Evolutionary conservation across 805 yeast species (phyloP).

Genomic region (Candida odintsovae): DNA sequence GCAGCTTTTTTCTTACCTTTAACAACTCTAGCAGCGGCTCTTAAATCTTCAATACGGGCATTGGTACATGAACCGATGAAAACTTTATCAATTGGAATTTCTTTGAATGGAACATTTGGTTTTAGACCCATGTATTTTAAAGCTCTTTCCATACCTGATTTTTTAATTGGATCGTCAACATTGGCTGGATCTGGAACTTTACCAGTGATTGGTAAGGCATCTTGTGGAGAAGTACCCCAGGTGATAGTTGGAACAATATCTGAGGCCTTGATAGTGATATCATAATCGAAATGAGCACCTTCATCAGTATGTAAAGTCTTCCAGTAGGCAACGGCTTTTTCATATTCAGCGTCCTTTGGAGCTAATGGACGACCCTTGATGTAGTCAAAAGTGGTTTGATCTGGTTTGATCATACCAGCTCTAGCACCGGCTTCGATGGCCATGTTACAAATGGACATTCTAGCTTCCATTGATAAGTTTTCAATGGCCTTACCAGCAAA

Average conservation of each 20-base stretch:
- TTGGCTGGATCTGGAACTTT: constrained; percentile 85
- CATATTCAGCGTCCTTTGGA: constrained; percentile 93
- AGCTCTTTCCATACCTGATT: constrained; percentile 86
- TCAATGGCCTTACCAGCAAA: constrained; percentile 95
- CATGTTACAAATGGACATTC: constrained; percentile 99
- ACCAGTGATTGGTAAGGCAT: constrained; percentile 91
- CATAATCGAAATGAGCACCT: constrained; percentile 85
- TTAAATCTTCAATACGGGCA: constrained; percentile 93
- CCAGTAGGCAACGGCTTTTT: constrained; percentile 91
- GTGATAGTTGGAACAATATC: constrained; percentile 95
- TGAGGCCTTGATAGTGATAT: constrained; percentile 69
- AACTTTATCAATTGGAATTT: constrained; percentile 83
- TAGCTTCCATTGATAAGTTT: constrained; percentile 88
- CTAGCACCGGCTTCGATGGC: constrained; percentile 98
- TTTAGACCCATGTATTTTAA: constrained; percentile 85
- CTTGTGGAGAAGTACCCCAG: constrained; percentile 99
- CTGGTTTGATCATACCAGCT: constrained; percentile 99
- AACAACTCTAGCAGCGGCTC: constrained; percentile 92
- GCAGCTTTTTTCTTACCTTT: constrained; percentile 84
- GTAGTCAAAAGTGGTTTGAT: constrained; percentile 81
- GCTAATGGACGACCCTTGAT: constrained; percentile 92
- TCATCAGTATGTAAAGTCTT: constrained; percentile 79
- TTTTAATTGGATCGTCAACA: constrained; percentile 65
- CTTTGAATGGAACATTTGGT: constrained; percentile 73
- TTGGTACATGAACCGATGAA: constrained; percentile 98